phyloP scores from a whole-genome alignment of 31 red algal species.

The Endocladia muricata region DNA sequence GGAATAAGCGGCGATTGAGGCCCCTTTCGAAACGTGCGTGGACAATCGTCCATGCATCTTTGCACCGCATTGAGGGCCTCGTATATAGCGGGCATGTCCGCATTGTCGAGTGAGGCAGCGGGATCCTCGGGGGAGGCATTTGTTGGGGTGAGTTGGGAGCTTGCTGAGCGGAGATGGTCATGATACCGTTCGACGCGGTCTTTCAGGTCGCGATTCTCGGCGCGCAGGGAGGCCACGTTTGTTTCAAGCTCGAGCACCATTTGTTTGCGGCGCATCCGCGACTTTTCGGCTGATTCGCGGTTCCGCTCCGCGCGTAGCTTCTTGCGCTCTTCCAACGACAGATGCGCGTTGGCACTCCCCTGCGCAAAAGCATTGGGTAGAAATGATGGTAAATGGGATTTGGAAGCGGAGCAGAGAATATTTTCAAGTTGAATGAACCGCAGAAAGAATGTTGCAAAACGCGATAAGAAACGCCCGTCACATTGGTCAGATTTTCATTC shows the following conservation, averaged over 20 bases:
- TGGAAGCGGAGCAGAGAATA: no score
- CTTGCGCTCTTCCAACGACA: conserved; percentile 23
- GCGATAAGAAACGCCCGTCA: no score
- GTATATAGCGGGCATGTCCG: not conserved
- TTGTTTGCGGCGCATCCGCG: conserved; percentile 32
- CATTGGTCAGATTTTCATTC: no score
- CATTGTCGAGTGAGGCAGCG: not conserved
- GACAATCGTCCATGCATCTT: conserved; percentile 18
- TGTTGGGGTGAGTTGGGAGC: not conserved
- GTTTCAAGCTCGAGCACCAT: conserved; percentile 12
- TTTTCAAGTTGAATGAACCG: no score
- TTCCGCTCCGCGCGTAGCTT: conserved; percentile 39
- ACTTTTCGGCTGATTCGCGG: conserved; percentile 47
- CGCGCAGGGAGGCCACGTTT: conserved; percentile 15
- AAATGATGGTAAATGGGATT: no score
- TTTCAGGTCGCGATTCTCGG: conserved; percentile 19
- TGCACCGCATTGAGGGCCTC: conserved; percentile 14
- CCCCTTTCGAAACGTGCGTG: conserved; percentile 8
- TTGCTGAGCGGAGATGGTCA: not conserved
- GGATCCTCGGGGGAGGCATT: not conserved
- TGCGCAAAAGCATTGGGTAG: no score
- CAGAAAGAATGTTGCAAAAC: no score
- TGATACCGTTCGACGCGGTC: conserved; percentile 5
- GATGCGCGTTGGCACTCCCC: conserved; percentile 21
- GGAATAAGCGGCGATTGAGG: conserved; percentile 22